A percentile compares a stretch with the other conserved stretches of the same genome.
These are phyloP conservation scores for Exophiala bonariae DNA, from an alignment of 2,329 filamentous ascomycete species.

Conservation along the genomic window DNA sequence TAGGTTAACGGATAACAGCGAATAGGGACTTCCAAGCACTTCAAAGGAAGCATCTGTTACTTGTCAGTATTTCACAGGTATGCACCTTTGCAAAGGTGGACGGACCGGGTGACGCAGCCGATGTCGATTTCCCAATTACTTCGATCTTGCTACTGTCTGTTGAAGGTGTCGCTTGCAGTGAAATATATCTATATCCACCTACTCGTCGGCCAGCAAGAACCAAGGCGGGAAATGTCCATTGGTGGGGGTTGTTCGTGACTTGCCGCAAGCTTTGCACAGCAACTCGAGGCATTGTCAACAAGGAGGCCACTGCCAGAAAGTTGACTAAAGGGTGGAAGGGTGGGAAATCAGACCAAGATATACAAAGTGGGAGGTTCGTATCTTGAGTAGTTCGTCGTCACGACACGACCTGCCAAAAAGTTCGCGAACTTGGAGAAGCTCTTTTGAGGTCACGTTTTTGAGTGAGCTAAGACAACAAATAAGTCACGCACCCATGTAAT, in stretches of 20 bases:
- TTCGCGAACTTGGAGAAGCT: no score
- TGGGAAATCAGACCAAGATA: no score
- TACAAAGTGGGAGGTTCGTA: no score
- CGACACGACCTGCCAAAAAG: no score
- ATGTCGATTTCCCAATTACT: slow-evolving; percentile 40
- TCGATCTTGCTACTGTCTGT: slow-evolving; percentile 35
- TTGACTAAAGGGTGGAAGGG: no score
- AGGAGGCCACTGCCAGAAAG: no score
- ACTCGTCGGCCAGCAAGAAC: slow-evolving; percentile 25
- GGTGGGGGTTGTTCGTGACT: slow-evolving; percentile 18
- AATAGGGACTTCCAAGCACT: slow-evolving; percentile 87
- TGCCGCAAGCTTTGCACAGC: slow-evolving; percentile 20
- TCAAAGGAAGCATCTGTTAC: slow-evolving; percentile 85
- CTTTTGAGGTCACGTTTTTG: no score
- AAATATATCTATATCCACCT: slow-evolving; percentile 38
- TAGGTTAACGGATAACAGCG: slow-evolving; percentile 87
- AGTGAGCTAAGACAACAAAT: no score
- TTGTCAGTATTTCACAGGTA: slow-evolving; percentile 6
- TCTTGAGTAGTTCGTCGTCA: no score
- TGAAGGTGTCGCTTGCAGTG: slow-evolving; percentile 45
- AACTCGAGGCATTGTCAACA: slow-evolving; percentile 24
- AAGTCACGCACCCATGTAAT: no score
- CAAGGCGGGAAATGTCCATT: slow-evolving; percentile 28
- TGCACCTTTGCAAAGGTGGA: neutral
- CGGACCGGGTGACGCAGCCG: slow-evolving; percentile 44